Conservation (phyloP, 148 eudicot genomes). For the Persicaria tinctoria region DNA sequence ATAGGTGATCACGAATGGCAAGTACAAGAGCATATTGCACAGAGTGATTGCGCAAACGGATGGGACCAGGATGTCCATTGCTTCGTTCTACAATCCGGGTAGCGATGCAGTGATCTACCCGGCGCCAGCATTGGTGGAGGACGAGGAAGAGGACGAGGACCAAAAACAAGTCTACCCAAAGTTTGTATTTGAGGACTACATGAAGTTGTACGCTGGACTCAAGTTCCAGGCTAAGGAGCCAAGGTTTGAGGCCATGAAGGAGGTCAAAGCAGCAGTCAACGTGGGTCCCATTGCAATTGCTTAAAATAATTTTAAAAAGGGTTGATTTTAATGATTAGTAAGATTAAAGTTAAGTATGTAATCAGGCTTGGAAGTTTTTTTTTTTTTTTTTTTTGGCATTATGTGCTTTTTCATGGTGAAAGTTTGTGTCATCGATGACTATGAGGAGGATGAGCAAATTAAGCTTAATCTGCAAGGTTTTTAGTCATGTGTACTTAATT, state of each 20-base stretch:
- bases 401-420: too few species aligned
- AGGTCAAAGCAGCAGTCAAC: constrained; percentile 30
- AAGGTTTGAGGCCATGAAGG: constrained; percentile 80
- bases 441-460: too few species aligned
- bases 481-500: too few species aligned
- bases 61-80: constrained; percentile 81
- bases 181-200: constrained; percentile 90
- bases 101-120: constrained; percentile 88
- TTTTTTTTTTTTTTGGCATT: too few species aligned
- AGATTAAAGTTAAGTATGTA: too few species aligned
- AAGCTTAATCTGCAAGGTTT: too few species aligned
- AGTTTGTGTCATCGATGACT: too few species aligned
- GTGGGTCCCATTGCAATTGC: constrained; percentile 48
- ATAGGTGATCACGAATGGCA: constrained; percentile 85
- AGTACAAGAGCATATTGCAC: constrained; percentile 93
- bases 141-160: constrained; percentile 42
- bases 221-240: constrained; percentile 95
- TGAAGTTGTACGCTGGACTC: constrained; percentile 72
- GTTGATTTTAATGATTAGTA: too few species aligned
- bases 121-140: constrained; percentile 52
- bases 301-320: neutral
- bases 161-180: constrained; percentile 42
- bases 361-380: too few species aligned
- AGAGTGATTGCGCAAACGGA: constrained; percentile 74
- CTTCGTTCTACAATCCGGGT: constrained; percentile 97